Evolutionary conservation across 257 asterid genomes (phyloP), one percentile per base, ranked within the genome.

Genomic region (Echium plantagineum): DNA sequence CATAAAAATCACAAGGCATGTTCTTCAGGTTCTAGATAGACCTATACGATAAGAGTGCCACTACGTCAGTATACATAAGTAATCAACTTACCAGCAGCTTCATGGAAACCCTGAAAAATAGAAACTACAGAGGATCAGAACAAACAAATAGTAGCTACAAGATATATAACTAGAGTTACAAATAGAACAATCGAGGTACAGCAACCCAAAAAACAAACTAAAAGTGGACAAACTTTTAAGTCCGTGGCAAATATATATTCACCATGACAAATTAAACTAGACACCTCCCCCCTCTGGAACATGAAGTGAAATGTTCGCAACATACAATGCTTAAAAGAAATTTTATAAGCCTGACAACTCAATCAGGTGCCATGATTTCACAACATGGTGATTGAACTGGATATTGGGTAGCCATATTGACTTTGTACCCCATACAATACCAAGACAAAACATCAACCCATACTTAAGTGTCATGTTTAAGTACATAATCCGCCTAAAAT

Each of bases 31-130:
- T 58, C 16, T 19, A 21, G 1, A 22, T 17, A 35, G 7, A 61
- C 63, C 19, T 60, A 67, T 62, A 61, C 62, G 52, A 24, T 58
- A 68, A 67, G 0, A 66, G 65, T 6, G 61, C 35, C 35, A 22
- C 21, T 30, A 48, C 51, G 56, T 26, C 17, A 8, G 31, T 58
- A 26, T 17, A 52, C 26, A 6, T 51, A 38, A 59, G 26, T 63
- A 64, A 63, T 72, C 17, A 53, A 75, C 93, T 70, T 58, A 85
- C 94, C 87, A 31, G 77, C 76, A 80, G 66, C 67, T 67, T 72
- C 78, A 56, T 46, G 72, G 52, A 72, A 68, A 73, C 72, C 87
- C 90, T 85, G 32, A 86, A 70, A 74, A 54, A 77, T 24, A 24
- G 60, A 59, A 59, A 58, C 42, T 22, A 61, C 58, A 52, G 26